A percentile compares a stretch with the other conserved stretches of the same genome.
Conservation (phyloP, 306 rosid species). For the Purshia tridentata region DNA sequence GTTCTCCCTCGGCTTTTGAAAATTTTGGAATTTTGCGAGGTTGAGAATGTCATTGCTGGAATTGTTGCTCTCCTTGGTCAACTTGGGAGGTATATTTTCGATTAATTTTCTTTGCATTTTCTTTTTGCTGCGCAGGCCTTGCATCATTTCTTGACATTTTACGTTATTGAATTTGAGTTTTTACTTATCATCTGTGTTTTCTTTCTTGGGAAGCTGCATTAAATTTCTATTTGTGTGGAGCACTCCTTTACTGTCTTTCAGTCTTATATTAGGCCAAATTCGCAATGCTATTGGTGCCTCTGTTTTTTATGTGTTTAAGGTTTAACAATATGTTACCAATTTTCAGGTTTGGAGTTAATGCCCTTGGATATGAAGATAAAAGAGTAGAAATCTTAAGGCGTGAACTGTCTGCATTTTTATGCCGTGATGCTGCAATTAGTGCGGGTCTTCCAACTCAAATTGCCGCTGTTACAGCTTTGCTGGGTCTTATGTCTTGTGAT, state of each 20-base stretch:
- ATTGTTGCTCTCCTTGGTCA: conserved; percentile 74
- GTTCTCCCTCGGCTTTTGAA: conserved; percentile 60
- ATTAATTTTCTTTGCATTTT: conserved; percentile 12
- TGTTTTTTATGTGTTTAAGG: neutral
- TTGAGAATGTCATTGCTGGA: conserved; percentile 44
- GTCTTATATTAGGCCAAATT: neutral
- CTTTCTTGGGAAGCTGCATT: neutral
- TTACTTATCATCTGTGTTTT: neutral
- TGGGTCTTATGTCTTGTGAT: conserved; percentile 58
- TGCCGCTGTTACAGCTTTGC: conserved; percentile 51
- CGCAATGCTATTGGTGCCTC: neutral
- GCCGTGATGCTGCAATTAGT: conserved; percentile 28
- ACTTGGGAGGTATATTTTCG: conserved; percentile 72
- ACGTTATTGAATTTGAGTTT: neutral
- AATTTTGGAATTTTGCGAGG: conserved; percentile 47
- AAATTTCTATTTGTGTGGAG: neutral
- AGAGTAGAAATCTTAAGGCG: conserved; percentile 56
- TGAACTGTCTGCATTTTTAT: conserved; percentile 45
- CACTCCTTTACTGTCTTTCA: neutral
- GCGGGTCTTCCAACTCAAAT: conserved; percentile 49
- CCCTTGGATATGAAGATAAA: conserved; percentile 64
- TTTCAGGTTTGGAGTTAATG: conserved; percentile 69
- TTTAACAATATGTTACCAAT: conserved; percentile 6
- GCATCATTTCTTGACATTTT: neutral
- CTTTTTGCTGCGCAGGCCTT: neutral